phyloP scores from a whole-genome alignment of 306 rosid species.

The Clitoria ternatea region DNA sequence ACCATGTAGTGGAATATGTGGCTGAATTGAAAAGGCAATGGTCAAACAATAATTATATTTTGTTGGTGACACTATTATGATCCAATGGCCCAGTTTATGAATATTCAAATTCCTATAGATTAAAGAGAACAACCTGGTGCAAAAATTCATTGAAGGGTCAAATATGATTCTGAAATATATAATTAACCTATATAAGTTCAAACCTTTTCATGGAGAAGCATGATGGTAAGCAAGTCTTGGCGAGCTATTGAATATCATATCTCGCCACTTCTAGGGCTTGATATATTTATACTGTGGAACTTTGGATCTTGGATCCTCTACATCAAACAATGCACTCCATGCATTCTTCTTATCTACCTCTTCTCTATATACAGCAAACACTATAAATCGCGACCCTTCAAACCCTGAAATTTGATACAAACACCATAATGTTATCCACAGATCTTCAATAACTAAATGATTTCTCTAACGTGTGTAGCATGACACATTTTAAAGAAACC shows the following conservation, averaged over 20 bases:
- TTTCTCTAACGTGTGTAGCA: too few species aligned
- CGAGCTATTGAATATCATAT: slow-evolving; percentile 89
- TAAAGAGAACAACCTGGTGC: too few species aligned
- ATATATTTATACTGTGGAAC: slow-evolving; percentile 51
- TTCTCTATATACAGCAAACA: slow-evolving; percentile 75
- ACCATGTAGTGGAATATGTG: background rate
- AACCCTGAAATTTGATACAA: slow-evolving; percentile 50
- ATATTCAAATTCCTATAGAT: too few species aligned
- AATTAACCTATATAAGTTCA: background rate
- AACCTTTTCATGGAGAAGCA: slow-evolving; percentile 98
- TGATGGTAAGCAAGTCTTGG: slow-evolving; percentile 86
- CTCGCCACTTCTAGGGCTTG: slow-evolving; percentile 92
- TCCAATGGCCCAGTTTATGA: background rate
- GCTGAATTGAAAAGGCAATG: background rate
- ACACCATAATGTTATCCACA: background rate
- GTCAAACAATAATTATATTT: background rate
- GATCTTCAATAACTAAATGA: too few species aligned
- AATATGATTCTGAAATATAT: too few species aligned
- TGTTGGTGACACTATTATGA: too few species aligned
- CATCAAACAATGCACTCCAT: slow-evolving; percentile 86
- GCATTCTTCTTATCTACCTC: slow-evolving; percentile 53
- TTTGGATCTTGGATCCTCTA: slow-evolving; percentile 90
- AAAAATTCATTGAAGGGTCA: too few species aligned
- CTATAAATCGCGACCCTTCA: slow-evolving; percentile 62
- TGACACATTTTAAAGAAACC: too few species aligned